Conservation (phyloP, 2,329 filamentous ascomycete genomes). For the Talaromyces sp. region DNA sequence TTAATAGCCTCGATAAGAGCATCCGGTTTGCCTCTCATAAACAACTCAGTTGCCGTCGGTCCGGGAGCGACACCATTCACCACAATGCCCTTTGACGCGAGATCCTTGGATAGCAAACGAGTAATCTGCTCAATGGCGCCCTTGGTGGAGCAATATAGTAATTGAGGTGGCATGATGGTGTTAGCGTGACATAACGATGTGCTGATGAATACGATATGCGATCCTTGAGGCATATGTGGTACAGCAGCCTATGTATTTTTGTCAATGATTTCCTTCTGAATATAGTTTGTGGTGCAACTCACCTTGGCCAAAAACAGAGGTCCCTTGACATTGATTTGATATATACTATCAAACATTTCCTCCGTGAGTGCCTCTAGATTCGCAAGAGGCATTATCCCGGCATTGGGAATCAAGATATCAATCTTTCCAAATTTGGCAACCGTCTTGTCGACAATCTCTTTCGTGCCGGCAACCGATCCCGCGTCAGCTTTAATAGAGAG, state of each 20-base stretch:
- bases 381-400: constrained; percentile 49
- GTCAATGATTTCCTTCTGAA: not conserved
- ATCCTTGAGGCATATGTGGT: constrained; percentile 48
- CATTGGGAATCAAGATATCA: constrained; percentile 56
- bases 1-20: constrained; percentile 21
- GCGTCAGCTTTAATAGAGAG: constrained; percentile 55
- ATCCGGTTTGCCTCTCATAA: constrained; percentile 48
- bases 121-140: constrained; percentile 58
- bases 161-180: constrained; percentile 43
- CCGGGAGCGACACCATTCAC: constrained; percentile 52
- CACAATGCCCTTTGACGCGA: constrained; percentile 47
- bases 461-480: constrained; percentile 42
- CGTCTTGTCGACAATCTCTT: constrained; percentile 46
- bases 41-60: constrained; percentile 54
- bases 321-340: constrained; percentile 54
- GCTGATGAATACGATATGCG: constrained; percentile 51
- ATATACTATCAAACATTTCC: constrained; percentile 47
- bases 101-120: constrained; percentile 52
- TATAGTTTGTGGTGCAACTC: not conserved
- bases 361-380: constrained; percentile 48
- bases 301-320: constrained; percentile 47
- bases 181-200: constrained; percentile 36
- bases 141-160: constrained; percentile 54
- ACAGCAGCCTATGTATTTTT: constrained; percentile 42
- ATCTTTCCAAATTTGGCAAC: constrained; percentile 51